Conservation (phyloP, 164 flowering plant species). For the Chloranthus sessilifolius region DNA sequence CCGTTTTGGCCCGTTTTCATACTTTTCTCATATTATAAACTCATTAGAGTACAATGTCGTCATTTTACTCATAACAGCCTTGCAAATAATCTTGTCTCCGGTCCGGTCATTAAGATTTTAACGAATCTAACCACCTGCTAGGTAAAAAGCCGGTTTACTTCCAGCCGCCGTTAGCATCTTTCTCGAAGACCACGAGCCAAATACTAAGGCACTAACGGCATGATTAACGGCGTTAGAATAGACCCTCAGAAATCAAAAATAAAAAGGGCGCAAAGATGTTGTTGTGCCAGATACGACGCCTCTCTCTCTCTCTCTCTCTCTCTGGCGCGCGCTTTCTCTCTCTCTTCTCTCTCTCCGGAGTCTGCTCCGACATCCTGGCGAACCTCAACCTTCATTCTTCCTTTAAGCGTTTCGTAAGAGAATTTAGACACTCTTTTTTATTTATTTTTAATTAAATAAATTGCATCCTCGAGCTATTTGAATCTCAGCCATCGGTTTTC, state of each 20-base stretch:
- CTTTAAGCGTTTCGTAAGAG: no score
- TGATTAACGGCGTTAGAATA: constrained; percentile 18
- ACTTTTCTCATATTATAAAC: no score
- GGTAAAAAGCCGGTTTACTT: constrained; percentile 18
- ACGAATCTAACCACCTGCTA: no score
- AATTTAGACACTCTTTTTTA: no score
- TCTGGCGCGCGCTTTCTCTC: not conserved
- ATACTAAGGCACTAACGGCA: not conserved
- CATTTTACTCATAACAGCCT: no score
- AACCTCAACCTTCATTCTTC: no score
- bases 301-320: constrained; percentile 10
- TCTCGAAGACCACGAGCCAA: not conserved
- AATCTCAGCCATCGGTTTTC: constrained; percentile 3
- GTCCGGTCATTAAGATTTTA: no score
- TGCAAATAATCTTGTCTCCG: no score
- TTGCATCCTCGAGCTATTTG: not conserved
- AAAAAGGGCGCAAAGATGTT: constrained; percentile 21
- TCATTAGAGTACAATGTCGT: no score
- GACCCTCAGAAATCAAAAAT: constrained; percentile 17
- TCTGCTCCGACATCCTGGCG: no score
- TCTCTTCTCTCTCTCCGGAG: constrained; percentile 4
- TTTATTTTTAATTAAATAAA: no score
- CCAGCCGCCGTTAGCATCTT: constrained; percentile 20
- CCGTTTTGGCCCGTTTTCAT: no score
- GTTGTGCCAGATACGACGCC: constrained; percentile 31